A percentile compares a stretch with the other conserved stretches of the same genome.
Evolutionary conservation across 176 grass and related monocot genomes (phyloP).

Genomic region (Poa annua): DNA sequence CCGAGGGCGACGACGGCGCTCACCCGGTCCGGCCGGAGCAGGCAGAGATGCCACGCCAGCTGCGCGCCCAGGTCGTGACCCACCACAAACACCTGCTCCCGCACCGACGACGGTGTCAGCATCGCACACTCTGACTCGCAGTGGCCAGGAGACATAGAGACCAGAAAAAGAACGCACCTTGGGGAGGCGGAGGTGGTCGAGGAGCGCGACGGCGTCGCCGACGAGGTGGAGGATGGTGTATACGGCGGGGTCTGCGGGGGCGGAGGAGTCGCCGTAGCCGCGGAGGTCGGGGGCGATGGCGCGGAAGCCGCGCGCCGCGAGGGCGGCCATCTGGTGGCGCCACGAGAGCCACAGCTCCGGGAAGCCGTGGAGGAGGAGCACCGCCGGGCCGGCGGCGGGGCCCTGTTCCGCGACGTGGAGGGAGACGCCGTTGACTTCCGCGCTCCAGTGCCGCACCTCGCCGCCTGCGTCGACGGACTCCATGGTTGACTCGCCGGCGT

Average conservation of each 20-base stretch:
- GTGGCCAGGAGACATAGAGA: not conserved
- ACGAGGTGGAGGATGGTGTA: constrained; percentile 2
- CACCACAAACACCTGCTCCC: constrained; percentile 62
- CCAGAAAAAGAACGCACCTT: not conserved
- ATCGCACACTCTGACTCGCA: no score
- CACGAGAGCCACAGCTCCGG: not conserved
- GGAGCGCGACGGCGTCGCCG: not conserved
- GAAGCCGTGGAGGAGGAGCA: constrained; percentile 8
- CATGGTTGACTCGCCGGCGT: not conserved
- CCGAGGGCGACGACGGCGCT: constrained; percentile 49
- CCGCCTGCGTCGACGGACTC: not conserved
- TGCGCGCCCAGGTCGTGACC: constrained; percentile 62
- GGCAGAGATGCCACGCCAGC: constrained; percentile 59
- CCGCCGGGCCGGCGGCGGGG: no score
- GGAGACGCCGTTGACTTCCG: not conserved
- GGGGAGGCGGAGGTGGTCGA: not conserved
- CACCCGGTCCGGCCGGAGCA: constrained; percentile 66
- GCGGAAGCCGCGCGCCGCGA: not conserved
- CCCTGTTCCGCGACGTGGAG: not conserved
- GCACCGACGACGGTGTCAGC: not conserved
- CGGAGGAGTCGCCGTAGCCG: not conserved
- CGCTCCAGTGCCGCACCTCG: constrained; percentile 6
- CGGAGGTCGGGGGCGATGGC: not conserved
- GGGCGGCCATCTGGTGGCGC: constrained; percentile 3
- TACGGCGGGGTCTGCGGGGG: not conserved